Evolutionary conservation across 768 basidiomycete genomes (phyloP).

Genomic region (Gyrodon lividus): DNA sequence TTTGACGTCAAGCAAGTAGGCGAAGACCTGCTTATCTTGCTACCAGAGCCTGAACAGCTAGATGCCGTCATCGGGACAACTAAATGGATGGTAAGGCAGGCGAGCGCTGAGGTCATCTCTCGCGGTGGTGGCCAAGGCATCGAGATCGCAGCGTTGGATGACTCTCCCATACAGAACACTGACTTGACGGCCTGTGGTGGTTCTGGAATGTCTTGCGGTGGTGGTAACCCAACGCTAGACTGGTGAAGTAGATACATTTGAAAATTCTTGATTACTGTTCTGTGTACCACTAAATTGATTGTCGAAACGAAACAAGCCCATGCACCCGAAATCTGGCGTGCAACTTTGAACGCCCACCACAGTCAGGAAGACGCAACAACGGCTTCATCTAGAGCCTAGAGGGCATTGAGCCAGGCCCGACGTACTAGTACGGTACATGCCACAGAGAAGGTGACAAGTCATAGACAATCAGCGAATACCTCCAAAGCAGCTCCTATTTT

Average conservation of each 20-base stretch:
- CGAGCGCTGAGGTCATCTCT: slow-evolving; percentile 41
- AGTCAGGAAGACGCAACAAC: too few relatives aligned
- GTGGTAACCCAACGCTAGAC: slow-evolving; percentile 9
- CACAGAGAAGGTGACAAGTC: too few relatives aligned
- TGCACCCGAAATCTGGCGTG: background rate
- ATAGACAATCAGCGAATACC: too few relatives aligned
- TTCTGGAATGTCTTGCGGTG: background rate
- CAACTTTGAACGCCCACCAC: too few relatives aligned
- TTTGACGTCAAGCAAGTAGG: slow-evolving; percentile 55
- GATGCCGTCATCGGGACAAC: slow-evolving; percentile 62
- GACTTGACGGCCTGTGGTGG: slow-evolving; percentile 1
- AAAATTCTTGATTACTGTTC: background rate
- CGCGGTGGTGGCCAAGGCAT: slow-evolving; percentile 28
- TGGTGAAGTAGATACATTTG: slow-evolving; percentile 2
- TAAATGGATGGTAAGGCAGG: slow-evolving; percentile 62
- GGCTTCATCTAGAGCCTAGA: too few relatives aligned
- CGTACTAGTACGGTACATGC: too few relatives aligned
- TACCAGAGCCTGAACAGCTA: slow-evolving; percentile 50
- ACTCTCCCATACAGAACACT: background rate
- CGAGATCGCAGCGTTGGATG: slow-evolving; percentile 34
- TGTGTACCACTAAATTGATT: background rate
- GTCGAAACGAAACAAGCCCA: too few relatives aligned
- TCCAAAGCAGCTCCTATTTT: too few relatives aligned
- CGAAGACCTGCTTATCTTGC: slow-evolving; percentile 47
- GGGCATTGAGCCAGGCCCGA: too few relatives aligned